Evolutionary conservation across 2,329 filamentous ascomycete species (phyloP).

Genomic region (Madurella mycetomatis): DNA sequence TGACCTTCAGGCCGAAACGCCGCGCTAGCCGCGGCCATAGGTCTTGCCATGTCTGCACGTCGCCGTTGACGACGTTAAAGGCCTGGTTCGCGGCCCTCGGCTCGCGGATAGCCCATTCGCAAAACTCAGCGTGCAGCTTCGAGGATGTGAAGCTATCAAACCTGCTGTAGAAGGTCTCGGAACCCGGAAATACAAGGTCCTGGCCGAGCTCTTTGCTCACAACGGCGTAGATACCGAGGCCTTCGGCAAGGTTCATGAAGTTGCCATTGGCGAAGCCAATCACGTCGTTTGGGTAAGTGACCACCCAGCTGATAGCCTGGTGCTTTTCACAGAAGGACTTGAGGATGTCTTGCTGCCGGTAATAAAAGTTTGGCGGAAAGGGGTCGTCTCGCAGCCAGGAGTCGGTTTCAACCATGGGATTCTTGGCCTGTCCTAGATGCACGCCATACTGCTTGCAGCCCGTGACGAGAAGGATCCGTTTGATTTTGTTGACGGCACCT

Average conservation of each 20-base stretch:
- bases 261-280: conserved; percentile 32
- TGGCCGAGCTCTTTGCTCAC: conserved; percentile 33
- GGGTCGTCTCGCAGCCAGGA: conserved; percentile 39
- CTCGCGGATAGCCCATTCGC: conserved; percentile 31
- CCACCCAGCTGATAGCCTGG: conserved; percentile 24
- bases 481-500: conserved; percentile 38
- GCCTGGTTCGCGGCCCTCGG: conserved; percentile 35
- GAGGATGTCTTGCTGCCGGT: conserved; percentile 44
- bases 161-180: conserved; percentile 32
- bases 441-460: conserved; percentile 51
- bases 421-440: conserved; percentile 44
- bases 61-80: conserved; percentile 41
- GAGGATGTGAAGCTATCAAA: conserved; percentile 33
- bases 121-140: conserved; percentile 34
- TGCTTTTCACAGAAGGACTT: conserved; percentile 23
- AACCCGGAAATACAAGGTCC: conserved; percentile 33
- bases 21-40: conserved; percentile 38
- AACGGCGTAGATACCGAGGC: conserved; percentile 38
- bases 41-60: conserved; percentile 38
- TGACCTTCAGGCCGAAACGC: conserved; percentile 34
- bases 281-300: conserved; percentile 34
- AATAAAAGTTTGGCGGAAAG: conserved; percentile 47
- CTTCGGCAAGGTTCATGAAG: conserved; percentile 39
- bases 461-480: conserved; percentile 45
- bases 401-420: conserved; percentile 45